A percentile compares a stretch with the other conserved stretches of the same genome.
These are phyloP conservation scores for Neoarthrinium moseri DNA, from an alignment of 2,329 filamentous ascomycete species.

Conservation along the genomic window DNA sequence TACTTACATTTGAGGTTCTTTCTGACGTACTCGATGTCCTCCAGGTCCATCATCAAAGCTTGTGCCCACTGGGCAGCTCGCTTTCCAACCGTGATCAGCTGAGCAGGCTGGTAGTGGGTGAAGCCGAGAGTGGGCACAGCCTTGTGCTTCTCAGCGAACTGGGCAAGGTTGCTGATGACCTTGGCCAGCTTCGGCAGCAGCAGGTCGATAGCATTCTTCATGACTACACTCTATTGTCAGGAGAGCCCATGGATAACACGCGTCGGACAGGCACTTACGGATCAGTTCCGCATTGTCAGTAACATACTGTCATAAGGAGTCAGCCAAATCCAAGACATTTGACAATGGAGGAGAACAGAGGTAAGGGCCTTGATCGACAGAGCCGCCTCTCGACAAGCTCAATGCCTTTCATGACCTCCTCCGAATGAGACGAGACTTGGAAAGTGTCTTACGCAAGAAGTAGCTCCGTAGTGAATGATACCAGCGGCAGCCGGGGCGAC, in stretches of 20 bases:
- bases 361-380: too few relatives aligned
- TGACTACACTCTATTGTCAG: too few relatives aligned
- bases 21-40: slow-evolving; percentile 68
- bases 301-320: slow-evolving; percentile 38
- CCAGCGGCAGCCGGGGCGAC: slow-evolving; percentile 52
- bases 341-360: too few relatives aligned
- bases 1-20: slow-evolving; percentile 67
- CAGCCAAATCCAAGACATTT: too few relatives aligned
- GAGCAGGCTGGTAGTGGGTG: slow-evolving; percentile 65
- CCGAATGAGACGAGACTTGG: too few relatives aligned
- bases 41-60: slow-evolving; percentile 73
- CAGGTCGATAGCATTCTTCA: slow-evolving; percentile 73
- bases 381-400: too few relatives aligned
- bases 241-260: too few relatives aligned
- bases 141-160: slow-evolving; percentile 74
- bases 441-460: slow-evolving; percentile 38
- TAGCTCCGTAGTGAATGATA: slow-evolving; percentile 77
- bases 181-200: slow-evolving; percentile 75
- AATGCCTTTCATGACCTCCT: too few relatives aligned
- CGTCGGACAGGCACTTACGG: not conserved
- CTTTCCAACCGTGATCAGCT: slow-evolving; percentile 53
- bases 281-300: slow-evolving; percentile 63
- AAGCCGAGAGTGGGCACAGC: slow-evolving; percentile 71
- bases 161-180: slow-evolving; percentile 70
- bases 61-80: slow-evolving; percentile 72